A percentile compares a stretch with the other conserved stretches of the same genome.
Conservation (phyloP, 345 rosid genomes). For the Populus alba region DNA sequence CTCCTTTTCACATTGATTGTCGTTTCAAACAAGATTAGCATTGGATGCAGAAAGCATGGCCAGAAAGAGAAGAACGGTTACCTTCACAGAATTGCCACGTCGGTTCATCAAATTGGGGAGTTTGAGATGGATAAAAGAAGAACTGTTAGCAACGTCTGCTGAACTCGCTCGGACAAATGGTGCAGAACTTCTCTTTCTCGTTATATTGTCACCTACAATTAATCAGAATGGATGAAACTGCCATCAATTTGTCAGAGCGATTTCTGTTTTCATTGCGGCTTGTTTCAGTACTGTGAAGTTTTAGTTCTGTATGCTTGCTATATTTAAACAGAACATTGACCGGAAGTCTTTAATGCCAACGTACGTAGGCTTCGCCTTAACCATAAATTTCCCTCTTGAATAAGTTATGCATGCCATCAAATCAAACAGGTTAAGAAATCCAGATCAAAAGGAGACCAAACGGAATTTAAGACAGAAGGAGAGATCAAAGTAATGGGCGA, state of each 20-base stretch:
- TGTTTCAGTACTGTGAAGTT: no score
- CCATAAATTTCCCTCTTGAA: no score
- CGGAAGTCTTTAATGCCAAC: no score
- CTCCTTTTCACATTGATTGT: no score
- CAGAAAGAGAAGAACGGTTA: neutral
- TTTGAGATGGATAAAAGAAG: slow-evolving; percentile 12
- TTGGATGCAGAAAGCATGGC: neutral
- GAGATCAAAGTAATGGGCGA: no score
- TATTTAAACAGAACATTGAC: no score
- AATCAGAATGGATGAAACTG: neutral
- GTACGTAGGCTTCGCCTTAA: no score
- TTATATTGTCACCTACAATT: slow-evolving; percentile 23
- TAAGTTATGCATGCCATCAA: no score
- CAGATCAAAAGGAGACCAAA: no score
- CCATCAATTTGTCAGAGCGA: neutral
- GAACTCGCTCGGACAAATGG: slow-evolving; percentile 24
- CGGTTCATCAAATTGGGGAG: slow-evolving; percentile 1
- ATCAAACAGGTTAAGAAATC: no score
- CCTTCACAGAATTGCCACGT: slow-evolving; percentile 24
- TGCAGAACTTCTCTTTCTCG: slow-evolving; percentile 1
- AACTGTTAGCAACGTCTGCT: slow-evolving; percentile 5
- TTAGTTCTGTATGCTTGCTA: neutral
- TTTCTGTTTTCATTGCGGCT: neutral
- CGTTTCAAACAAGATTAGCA: no score
- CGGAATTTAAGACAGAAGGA: no score